Evolutionary conservation across 2,329 filamentous ascomycete species (phyloP), one percentile per base, ranked within the genome.

Genomic region (Cercospora citrullina): DNA sequence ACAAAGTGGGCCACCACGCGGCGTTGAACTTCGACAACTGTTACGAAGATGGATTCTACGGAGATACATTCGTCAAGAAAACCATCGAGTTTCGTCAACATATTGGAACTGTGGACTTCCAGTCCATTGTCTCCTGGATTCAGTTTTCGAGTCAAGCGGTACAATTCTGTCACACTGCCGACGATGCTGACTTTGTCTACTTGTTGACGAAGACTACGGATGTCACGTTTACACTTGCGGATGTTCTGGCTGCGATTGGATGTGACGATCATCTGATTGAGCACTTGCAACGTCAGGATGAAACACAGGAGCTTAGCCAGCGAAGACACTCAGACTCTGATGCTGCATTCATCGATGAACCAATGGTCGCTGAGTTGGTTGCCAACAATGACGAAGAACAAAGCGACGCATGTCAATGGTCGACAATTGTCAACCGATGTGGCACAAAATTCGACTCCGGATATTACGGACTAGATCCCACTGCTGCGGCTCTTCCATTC

Each of bases 81-180:
- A 66, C 64, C 16, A 55, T 66, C 57, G 64, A 66, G 30, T 66
- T 66, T 12, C 64, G 64, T 26, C 64, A 66, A 16, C 64, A 66
- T 23, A 55, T 39, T 5, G 64, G 64, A 18, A 60, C 64, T 4
- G 30, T 66, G n/a, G 58, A 66, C 18, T 55, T 26, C 31, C 26
- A 21, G 5, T 26, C 58, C 2, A 66, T 66, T 10, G 30, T 61
- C 6, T 16, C 14, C 14, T 66, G 51, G 26, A 31, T 66, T 5
- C 18, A 16, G 4, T 26, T 66, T 2, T 42, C 61, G 18, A 39
- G 21, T 5, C 8, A 51, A 1, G 42, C 21, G 1, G 33, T 30
- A 23, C 28, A 45, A 7, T 61, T 45, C 57, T 66, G 64, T 30
- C n/a, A 66, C 5, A 21, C 18, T 6, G 21, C 45, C 9, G n/a